Conservation (phyloP, 2,329 filamentous ascomycete genomes). For the Exophiala mesophila region DNA sequence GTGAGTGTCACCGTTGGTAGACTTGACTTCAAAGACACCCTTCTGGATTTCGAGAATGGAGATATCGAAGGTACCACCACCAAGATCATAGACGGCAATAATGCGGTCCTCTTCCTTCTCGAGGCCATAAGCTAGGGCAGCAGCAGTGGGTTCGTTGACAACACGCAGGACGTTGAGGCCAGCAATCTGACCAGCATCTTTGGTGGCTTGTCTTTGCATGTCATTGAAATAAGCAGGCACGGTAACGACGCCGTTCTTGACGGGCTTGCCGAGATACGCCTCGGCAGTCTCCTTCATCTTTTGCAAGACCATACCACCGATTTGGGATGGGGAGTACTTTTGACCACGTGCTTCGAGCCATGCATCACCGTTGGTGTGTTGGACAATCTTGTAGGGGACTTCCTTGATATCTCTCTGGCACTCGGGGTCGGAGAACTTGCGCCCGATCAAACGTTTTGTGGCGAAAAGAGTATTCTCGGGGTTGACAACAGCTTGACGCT, state of each 20-base stretch:
- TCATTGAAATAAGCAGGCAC: slow-evolving; percentile 99
- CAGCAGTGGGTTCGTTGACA: slow-evolving; percentile 95
- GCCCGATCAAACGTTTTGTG: slow-evolving; percentile 97
- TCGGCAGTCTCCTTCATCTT: slow-evolving; percentile 99
- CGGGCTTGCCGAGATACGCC: slow-evolving; percentile 78
- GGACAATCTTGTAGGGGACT: slow-evolving; percentile 97
- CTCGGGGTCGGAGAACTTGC: slow-evolving; percentile 90
- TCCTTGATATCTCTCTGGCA: slow-evolving; percentile 96
- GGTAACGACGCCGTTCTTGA: slow-evolving; percentile 96
- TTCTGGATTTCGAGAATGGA: slow-evolving; percentile 95
- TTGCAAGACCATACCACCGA: slow-evolving; percentile 90
- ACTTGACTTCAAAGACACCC: slow-evolving; percentile 98
- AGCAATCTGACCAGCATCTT: slow-evolving; percentile 94
- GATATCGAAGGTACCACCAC: slow-evolving; percentile 99
- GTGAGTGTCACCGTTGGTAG: slow-evolving; percentile 97
- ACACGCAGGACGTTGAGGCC: slow-evolving; percentile 96
- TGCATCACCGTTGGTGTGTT: slow-evolving; percentile 93
- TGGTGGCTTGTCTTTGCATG: slow-evolving; percentile 94
- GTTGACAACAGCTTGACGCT: slow-evolving; percentile 97
- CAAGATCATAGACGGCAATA: slow-evolving; percentile 94
- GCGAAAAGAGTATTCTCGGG: slow-evolving; percentile 97
- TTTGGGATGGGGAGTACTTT: slow-evolving; percentile 97
- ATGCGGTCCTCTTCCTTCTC: slow-evolving; percentile 89
- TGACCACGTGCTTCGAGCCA: slow-evolving; percentile 91
- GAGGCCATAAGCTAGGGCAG: slow-evolving; percentile 89